Evolutionary conservation across 805 yeast genomes (phyloP).

Genomic region (Trichomonascus vanleenenianus): DNA sequence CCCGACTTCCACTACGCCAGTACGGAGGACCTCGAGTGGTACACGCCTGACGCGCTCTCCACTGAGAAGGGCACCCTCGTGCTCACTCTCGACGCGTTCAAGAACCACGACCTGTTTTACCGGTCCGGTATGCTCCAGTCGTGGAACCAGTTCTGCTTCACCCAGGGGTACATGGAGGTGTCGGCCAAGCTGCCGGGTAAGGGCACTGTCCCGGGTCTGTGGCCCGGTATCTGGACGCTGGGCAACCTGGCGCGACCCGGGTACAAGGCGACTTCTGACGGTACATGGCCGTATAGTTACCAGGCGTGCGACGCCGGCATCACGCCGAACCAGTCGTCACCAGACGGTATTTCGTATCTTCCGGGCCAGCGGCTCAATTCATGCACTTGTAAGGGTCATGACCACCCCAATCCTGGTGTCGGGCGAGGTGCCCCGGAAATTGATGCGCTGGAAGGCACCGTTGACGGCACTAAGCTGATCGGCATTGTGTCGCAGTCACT

Average conservation of each 20-base stretch:
- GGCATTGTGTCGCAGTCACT: slow-evolving; percentile 88
- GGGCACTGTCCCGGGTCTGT: slow-evolving; percentile 72
- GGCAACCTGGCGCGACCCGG: slow-evolving; percentile 94
- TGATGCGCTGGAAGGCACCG: slow-evolving; percentile 83
- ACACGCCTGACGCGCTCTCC: slow-evolving; percentile 80
- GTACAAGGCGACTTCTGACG: slow-evolving; percentile 76
- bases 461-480: slow-evolving; percentile 36
- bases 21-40: slow-evolving; percentile 90
- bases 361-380: slow-evolving; percentile 74
- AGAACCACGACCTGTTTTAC: slow-evolving; percentile 71
- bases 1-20: slow-evolving; percentile 80
- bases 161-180: slow-evolving; percentile 73
- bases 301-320: slow-evolving; percentile 88
- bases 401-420: slow-evolving; percentile 78
- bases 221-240: slow-evolving; percentile 97
- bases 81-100: slow-evolving; percentile 71
- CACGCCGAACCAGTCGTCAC: slow-evolving; percentile 84
- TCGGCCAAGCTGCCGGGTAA: slow-evolving; percentile 73
- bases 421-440: slow-evolving; percentile 97
- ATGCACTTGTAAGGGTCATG: slow-evolving; percentile 77
- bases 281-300: slow-evolving; percentile 92
- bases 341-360: slow-evolving; percentile 80
- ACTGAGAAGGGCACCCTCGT: slow-evolving; percentile 67
- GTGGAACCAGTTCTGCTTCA: slow-evolving; percentile 87
- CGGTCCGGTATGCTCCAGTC: slow-evolving; percentile 88